Conservation (phyloP, 768 basidiomycete species). For the Mycena metata region DNA sequence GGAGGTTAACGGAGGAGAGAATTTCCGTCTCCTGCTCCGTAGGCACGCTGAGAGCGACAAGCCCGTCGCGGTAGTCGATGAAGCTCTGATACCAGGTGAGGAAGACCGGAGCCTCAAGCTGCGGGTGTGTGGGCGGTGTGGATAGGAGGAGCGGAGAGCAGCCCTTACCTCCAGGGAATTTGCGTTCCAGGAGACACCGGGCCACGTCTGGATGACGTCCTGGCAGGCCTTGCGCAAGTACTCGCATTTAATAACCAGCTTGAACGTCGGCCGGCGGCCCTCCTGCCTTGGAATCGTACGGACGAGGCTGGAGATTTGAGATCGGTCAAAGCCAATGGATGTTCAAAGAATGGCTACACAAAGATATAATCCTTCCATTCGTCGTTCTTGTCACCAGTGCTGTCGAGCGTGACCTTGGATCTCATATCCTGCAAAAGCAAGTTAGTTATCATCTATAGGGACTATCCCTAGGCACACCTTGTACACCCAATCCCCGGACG, state of each 20-base stretch:
- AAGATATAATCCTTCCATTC: slow-evolving; percentile 71
- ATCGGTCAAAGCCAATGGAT: not conserved
- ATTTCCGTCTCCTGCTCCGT: slow-evolving; percentile 57
- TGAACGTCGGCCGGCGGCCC: slow-evolving; percentile 58
- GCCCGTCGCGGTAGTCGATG: slow-evolving; percentile 55
- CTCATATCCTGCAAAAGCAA: slow-evolving; percentile 60
- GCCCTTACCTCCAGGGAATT: slow-evolving; percentile 67
- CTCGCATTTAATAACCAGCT: slow-evolving; percentile 69
- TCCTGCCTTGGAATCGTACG: slow-evolving; percentile 62
- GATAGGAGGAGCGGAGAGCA: not conserved
- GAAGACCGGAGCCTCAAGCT: slow-evolving; percentile 71
- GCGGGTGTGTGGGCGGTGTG: slow-evolving; percentile 8
- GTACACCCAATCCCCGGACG: slow-evolving; percentile 73
- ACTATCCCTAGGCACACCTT: slow-evolving; percentile 46
- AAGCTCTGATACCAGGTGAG: slow-evolving; percentile 66
- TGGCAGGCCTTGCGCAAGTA: slow-evolving; percentile 70
- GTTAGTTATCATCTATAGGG: slow-evolving; percentile 3
- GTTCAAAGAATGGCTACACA: slow-evolving; percentile 51
- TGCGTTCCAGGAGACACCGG: slow-evolving; percentile 72
- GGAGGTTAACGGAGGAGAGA: slow-evolving; percentile 61
- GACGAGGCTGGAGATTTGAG: slow-evolving; percentile 59
- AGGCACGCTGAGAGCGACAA: slow-evolving; percentile 52
- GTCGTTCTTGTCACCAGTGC: slow-evolving; percentile 58
- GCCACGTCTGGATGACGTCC: slow-evolving; percentile 69
- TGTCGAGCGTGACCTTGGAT: slow-evolving; percentile 65